Conservation (phyloP, 1,284 basidiomycete species). For the Papiliotrema nemorosa region DNA sequence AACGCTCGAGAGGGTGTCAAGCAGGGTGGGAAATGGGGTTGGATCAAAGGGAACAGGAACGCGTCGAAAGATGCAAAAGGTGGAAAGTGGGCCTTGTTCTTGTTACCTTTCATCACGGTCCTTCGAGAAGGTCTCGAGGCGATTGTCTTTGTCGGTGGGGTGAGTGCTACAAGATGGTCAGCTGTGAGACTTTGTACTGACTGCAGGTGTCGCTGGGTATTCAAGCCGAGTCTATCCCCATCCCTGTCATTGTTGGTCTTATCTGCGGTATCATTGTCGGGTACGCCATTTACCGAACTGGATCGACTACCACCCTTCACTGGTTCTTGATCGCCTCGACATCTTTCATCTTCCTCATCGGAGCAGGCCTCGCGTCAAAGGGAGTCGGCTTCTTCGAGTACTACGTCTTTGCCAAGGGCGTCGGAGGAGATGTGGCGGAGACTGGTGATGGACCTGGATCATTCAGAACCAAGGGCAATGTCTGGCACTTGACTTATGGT, state of each 20-base stretch:
- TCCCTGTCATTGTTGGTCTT: slow-evolving; percentile 74
- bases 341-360: slow-evolving; percentile 82
- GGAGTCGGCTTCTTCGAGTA: slow-evolving; percentile 63
- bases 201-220: slow-evolving; percentile 67
- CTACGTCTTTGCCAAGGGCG: slow-evolving; percentile 53
- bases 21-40: slow-evolving; percentile 2
- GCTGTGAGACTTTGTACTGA: background rate
- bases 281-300: slow-evolving; percentile 49
- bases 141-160: slow-evolving; percentile 88
- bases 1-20: slow-evolving; percentile 6
- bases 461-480: slow-evolving; percentile 70
- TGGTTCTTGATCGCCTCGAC: slow-evolving; percentile 86
- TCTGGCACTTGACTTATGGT: slow-evolving; percentile 75
- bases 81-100: slow-evolving; percentile 79
- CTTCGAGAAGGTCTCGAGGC: slow-evolving; percentile 90
- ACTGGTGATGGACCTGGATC: slow-evolving; percentile 51
- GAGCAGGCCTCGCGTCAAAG: slow-evolving; percentile 81
- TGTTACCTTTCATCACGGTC: slow-evolving; percentile 84
- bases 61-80: slow-evolving; percentile 45
- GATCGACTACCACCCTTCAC: slow-evolving; percentile 52
- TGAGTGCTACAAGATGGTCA: slow-evolving; percentile 26
- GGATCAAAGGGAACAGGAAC: slow-evolving; percentile 5
- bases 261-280: slow-evolving; percentile 65
- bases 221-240: slow-evolving; percentile 75
- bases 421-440: slow-evolving; percentile 75